Evolutionary conservation across 495 filamentous ascomycete genomes (phyloP).

Genomic region (Hypoxylon lenormandii): DNA sequence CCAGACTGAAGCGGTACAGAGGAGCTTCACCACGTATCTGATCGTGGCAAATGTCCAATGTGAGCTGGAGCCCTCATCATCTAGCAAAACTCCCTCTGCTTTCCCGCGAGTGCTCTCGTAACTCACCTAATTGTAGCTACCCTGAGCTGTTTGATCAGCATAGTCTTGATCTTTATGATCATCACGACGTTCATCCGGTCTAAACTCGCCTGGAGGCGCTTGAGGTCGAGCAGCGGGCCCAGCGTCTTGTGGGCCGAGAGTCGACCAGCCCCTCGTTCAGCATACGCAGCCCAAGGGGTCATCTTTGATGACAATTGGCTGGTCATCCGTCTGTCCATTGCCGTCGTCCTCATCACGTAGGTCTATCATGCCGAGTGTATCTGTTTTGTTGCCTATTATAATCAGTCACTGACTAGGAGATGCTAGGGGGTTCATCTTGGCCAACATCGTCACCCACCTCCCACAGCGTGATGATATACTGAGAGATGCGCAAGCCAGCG

Average conservation of each 20-base stretch:
- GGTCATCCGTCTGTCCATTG: conserved; percentile 28
- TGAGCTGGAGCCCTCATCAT: conserved; percentile 10
- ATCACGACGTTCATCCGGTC: conserved; percentile 19
- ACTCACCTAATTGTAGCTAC: too few relatives aligned
- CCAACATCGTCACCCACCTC: conserved; percentile 30
- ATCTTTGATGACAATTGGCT: conserved; percentile 37
- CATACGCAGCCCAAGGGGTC: conserved; percentile 1
- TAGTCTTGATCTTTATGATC: conserved; percentile 17
- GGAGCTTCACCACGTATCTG: conserved; percentile 34
- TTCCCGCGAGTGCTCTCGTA: too few relatives aligned
- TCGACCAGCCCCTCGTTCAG: background rate
- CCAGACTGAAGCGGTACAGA: conserved; percentile 23
- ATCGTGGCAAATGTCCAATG: conserved; percentile 41
- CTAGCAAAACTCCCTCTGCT: too few relatives aligned
- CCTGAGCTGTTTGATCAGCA: conserved; percentile 10
- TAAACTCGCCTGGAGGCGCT: conserved; percentile 26
- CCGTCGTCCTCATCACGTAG: conserved; percentile 33
- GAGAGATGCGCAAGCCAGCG: conserved; percentile 19
- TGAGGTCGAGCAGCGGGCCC: background rate
- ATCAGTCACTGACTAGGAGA: too few relatives aligned
- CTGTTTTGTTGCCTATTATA: too few relatives aligned
- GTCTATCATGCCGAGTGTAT: background rate
- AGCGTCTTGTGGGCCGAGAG: background rate
- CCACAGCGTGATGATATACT: conserved; percentile 24
- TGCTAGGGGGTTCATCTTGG: conserved; percentile 27